A percentile compares a stretch with the other conserved stretches of the same genome.
phyloP scores from a whole-genome alignment of 2,329 filamentous ascomycete species.

The Trichoderma sp. region DNA sequence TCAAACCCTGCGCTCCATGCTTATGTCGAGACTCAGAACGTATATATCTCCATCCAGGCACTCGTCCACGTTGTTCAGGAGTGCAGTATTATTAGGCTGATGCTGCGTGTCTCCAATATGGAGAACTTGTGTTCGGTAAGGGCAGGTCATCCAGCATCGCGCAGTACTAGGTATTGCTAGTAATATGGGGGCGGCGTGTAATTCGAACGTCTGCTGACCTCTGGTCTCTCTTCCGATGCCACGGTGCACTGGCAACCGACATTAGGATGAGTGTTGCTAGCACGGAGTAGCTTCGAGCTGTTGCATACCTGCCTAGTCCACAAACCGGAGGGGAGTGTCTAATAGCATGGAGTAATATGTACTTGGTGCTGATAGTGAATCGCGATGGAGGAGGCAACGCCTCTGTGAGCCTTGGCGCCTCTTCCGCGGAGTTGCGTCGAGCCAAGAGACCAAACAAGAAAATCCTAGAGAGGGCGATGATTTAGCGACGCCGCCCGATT shows the following conservation, averaged over 20 bases:
- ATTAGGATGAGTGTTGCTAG: not conserved
- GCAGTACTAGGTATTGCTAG: not conserved
- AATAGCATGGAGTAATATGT: slow-evolving; percentile 11
- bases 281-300: not conserved
- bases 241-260: not conserved
- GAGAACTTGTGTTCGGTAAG: not conserved
- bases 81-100: slow-evolving; percentile 11
- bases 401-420: slow-evolving; percentile 14
- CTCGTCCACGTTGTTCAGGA: slow-evolving; percentile 8
- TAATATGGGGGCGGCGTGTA: not conserved
- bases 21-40: not conserved
- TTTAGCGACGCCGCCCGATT: slow-evolving; percentile 30
- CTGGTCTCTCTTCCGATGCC: not conserved
- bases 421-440: slow-evolving; percentile 26
- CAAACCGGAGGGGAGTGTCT: slow-evolving; percentile 2
- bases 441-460: slow-evolving; percentile 13
- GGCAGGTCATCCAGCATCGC: slow-evolving; percentile 2
- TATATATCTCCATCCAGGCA: not conserved
- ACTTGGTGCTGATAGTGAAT: not conserved
- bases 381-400: not conserved
- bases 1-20: not conserved
- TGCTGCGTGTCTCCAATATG: not conserved
- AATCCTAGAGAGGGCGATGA: slow-evolving; percentile 28
- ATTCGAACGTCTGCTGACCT: slow-evolving; percentile 18
- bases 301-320: not conserved